phyloP scores from a whole-genome alignment of 2,329 filamentous ascomycete species.

The Nothophoma quercina region DNA sequence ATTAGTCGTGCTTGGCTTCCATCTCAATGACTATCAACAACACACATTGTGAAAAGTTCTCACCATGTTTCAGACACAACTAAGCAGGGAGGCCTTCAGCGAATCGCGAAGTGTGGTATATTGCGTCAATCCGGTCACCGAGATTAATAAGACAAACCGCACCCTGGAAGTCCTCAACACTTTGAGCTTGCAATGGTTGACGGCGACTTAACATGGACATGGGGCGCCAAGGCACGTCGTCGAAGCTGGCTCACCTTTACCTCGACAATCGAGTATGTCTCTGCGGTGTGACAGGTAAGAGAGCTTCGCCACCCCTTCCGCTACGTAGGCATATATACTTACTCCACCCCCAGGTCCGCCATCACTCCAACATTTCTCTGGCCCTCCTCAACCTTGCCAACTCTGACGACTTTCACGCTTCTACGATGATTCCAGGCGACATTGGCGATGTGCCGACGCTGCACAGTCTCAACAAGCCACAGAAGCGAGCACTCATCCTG shows the following conservation, averaged over 20 bases:
- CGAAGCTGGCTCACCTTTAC: constrained; percentile 5
- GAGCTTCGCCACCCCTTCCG: neutral
- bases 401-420: neutral
- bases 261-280: neutral
- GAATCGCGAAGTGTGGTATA: too few species aligned
- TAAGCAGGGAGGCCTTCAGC: too few species aligned
- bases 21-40: neutral
- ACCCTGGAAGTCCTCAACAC: neutral
- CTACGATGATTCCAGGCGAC: constrained; percentile 2
- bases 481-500: constrained; percentile 38
- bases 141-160: neutral
- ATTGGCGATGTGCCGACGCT: constrained; percentile 28
- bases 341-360: neutral
- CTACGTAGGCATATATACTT: neutral
- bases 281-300: neutral
- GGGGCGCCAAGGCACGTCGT: neutral
- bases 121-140: too few species aligned
- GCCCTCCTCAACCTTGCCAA: neutral
- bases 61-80: too few species aligned
- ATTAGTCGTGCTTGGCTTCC: neutral
- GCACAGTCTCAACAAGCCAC: constrained; percentile 33
- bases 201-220: neutral
- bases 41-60: too few species aligned
- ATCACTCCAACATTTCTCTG: neutral
- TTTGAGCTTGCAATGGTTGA: neutral